Conservation (phyloP, 371 early-diverging fungal genomes). For the Gilbertella persicaria region DNA sequence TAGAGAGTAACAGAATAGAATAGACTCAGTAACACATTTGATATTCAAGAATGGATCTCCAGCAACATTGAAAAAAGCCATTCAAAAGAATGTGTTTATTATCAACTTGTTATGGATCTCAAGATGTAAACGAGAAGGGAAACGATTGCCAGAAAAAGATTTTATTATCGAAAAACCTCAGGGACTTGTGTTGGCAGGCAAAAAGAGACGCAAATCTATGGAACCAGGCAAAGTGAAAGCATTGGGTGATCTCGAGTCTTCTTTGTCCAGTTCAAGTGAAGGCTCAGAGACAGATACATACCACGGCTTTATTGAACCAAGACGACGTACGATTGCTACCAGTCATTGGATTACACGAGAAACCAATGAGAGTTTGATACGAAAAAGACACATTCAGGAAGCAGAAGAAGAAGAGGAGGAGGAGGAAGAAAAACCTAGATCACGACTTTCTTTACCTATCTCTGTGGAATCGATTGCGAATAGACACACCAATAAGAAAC, state of each 20-base stretch:
- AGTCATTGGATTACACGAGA: constrained; percentile 8
- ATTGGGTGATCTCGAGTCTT: constrained; percentile 13
- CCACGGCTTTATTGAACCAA: constrained; percentile 6
- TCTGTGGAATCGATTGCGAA: constrained; percentile 10
- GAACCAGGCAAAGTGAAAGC: constrained; percentile 47
- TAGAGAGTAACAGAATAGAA: not conserved
- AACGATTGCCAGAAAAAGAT: constrained; percentile 35
- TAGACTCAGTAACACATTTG: constrained; percentile 50
- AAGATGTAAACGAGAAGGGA: constrained; percentile 39
- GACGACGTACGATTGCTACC: constrained; percentile 17
- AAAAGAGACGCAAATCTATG: constrained; percentile 46
- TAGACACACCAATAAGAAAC: constrained; percentile 1
- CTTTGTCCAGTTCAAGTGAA: constrained; percentile 13
- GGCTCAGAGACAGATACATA: not conserved
- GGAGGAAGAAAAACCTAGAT: not conserved
- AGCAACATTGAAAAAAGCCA: constrained; percentile 41
- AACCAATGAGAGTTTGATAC: not conserved
- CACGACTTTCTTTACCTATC: constrained; percentile 19
- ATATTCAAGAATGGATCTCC: constrained; percentile 52
- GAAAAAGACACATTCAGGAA: constrained; percentile 9
- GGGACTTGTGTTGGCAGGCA: constrained; percentile 25
- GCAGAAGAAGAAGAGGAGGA: constrained; percentile 7
- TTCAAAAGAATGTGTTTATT: constrained; percentile 30
- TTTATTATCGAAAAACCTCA: constrained; percentile 40
- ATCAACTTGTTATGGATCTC: constrained; percentile 47